Percentiles rank a stretch among this genome's conserved stretches.
phyloP scores from a whole-genome alignment of 352 stramenopile species.

The Aphanomyces stellatus region DNA sequence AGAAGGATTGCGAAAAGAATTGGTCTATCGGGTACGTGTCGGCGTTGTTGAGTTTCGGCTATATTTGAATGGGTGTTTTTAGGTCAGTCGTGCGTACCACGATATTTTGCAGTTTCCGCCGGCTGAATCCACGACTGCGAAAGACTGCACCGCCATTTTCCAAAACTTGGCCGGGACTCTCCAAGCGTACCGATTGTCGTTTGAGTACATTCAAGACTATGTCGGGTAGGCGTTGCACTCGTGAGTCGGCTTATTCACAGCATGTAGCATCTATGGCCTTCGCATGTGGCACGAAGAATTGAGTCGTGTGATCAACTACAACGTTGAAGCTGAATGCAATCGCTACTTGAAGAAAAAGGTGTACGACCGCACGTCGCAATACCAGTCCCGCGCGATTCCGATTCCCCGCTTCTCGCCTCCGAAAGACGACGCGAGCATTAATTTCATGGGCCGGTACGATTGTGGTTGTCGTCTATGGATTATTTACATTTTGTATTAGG shows the following conservation, averaged over 20 bases:
- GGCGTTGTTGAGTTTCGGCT: too few species aligned
- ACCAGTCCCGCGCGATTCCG: slow-evolving; percentile 86
- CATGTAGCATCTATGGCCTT: slow-evolving; percentile 86
- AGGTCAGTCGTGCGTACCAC: slow-evolving; percentile 64
- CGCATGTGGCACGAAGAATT: slow-evolving; percentile 95
- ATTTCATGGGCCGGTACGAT: slow-evolving; percentile 85
- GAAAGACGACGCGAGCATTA: slow-evolving; percentile 75
- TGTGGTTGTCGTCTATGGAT: not conserved
- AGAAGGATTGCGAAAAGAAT: slow-evolving; percentile 90
- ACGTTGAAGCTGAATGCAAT: slow-evolving; percentile 94
- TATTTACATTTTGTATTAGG: not conserved
- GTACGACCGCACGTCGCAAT: slow-evolving; percentile 84
- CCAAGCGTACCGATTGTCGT: slow-evolving; percentile 85
- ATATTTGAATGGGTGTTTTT: too few species aligned
- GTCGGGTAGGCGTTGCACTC: slow-evolving; percentile 3
- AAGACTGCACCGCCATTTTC: slow-evolving; percentile 83
- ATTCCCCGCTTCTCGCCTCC: slow-evolving; percentile 88
- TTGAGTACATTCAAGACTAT: slow-evolving; percentile 96
- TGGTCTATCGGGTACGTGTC: slow-evolving; percentile 81
- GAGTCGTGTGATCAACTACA: slow-evolving; percentile 92
- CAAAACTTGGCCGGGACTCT: slow-evolving; percentile 73
- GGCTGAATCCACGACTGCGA: slow-evolving; percentile 62
- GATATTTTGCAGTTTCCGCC: slow-evolving; percentile 67
- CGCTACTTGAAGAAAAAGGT: slow-evolving; percentile 93
- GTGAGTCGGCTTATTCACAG: too few species aligned